Evolutionary conservation across 1,284 basidiomycete species (phyloP), one percentile per base, ranked within the genome.

Genomic region (Tilletia setariae): DNA sequence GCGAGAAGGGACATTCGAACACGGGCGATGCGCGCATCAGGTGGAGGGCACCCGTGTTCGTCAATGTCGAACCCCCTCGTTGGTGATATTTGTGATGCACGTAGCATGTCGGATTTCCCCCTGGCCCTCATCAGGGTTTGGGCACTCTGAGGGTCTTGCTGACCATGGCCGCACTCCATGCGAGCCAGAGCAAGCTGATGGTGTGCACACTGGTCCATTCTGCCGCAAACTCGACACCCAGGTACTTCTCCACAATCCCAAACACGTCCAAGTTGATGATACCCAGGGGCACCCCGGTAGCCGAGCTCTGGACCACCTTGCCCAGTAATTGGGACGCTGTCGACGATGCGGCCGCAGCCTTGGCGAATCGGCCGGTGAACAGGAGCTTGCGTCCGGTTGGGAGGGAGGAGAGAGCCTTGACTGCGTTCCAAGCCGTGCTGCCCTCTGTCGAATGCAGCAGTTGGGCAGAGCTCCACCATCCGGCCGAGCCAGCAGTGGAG

Each of bases 331-430:
- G 46, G 6, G 46, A 19, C 46, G 94, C 96, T 86, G 91, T 93
- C 73, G 96, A 90, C 94, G 96, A 96, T 65, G 91, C 90, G 23
- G 92, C 90, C 8, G 91, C 93, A 93, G 92, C 96, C 28, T 25
- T 32, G 21, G 46, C 44, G 23, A 64, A 64, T 49, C 63, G 46
- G 44, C 63, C 63, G 15, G 44, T 53, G 44, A 49, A 49, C 35
- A 64, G 15, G 28, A 42, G 35, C 61, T 35, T 23, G 19, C 66
- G 53, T 47, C 63, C 72, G 70, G 70, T 11, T 70, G 72, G 63
- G 67, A 68, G 30, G 70, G 72, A 6, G 61, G 68, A 30, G 67
- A 56, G 49, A 63, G 67, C 56, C 67, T 67, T 70, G 70, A 72
- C 59, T 68, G 71, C 43, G 72, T 70, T 15, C 70, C 72, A 25